phyloP scores from a whole-genome alignment of 805 yeast species.

The Barnettozyma sp. region DNA sequence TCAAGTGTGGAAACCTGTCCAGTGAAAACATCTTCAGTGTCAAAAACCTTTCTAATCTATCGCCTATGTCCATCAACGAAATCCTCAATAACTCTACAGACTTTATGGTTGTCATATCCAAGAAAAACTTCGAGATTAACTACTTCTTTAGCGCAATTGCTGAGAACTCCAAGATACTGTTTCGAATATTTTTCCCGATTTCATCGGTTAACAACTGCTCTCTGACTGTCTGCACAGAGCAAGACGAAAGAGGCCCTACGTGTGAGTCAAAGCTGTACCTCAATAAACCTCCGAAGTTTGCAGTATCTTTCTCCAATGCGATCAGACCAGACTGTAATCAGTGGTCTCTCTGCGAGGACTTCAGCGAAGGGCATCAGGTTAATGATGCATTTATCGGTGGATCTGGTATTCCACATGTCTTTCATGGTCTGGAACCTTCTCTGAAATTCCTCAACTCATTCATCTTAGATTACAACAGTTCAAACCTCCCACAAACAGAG shows the following conservation, averaged over 20 bases:
- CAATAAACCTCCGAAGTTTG: constrained; percentile 65
- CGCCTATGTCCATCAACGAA: constrained; percentile 58
- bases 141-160: constrained; percentile 73
- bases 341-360: constrained; percentile 80
- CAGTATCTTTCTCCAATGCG: constrained; percentile 62
- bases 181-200: constrained; percentile 67
- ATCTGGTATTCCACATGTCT: constrained; percentile 57
- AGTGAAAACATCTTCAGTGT: constrained; percentile 33
- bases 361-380: constrained; percentile 79
- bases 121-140: constrained; percentile 64
- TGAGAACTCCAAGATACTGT: constrained; percentile 54
- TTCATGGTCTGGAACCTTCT: constrained; percentile 50
- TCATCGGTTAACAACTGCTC: constrained; percentile 54
- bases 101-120: constrained; percentile 60
- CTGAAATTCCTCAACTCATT: constrained; percentile 48
- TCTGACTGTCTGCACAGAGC: constrained; percentile 39
- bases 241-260: constrained; percentile 22
- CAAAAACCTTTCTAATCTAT: constrained; percentile 47
- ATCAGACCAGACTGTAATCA: constrained; percentile 46
- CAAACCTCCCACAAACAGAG: constrained; percentile 25
- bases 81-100: constrained; percentile 63
- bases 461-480: constrained; percentile 39
- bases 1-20: constrained; percentile 52
- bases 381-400: constrained; percentile 60
- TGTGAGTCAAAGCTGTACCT: constrained; percentile 45